Conservation (phyloP, 805 yeast species). For the Ogataea thermomethanolica region DNA sequence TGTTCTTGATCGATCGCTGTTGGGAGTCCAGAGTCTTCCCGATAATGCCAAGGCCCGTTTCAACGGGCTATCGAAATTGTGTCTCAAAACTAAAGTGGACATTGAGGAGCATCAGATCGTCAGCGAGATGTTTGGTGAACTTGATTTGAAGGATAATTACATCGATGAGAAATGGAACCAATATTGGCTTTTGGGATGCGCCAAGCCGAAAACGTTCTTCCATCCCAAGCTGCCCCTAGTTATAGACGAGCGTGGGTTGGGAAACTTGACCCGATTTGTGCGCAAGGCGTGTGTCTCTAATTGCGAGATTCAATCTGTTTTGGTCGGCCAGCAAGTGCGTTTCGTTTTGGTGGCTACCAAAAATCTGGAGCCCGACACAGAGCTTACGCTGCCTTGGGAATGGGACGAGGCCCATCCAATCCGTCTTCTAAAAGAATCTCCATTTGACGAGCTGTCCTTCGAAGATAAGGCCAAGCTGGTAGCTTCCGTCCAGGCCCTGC, state of each 20-base stretch:
- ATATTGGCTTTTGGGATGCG: conserved; percentile 70
- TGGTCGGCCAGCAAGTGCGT: conserved; percentile 38
- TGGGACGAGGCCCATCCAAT: conserved; percentile 86
- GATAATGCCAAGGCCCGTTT: conserved; percentile 58
- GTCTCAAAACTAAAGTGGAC: conserved; percentile 45
- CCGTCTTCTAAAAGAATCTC: conserved; percentile 44
- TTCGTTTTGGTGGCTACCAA: conserved; percentile 56
- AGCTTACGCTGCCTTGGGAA: conserved; percentile 79
- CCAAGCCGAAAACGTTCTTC: conserved; percentile 54
- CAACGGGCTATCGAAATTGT: conserved; percentile 66
- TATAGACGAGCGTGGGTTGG: conserved; percentile 76
- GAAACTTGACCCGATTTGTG: conserved; percentile 70
- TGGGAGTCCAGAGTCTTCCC: conserved; percentile 50
- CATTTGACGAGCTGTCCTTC: conserved; percentile 52
- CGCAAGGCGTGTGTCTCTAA: conserved; percentile 77
- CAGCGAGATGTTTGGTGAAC: conserved; percentile 67
- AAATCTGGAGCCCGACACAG: conserved; percentile 61
- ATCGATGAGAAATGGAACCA: conserved; percentile 67
- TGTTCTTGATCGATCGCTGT: conserved; percentile 6
- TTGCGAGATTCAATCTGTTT: conserved; percentile 55
- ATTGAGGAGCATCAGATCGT: conserved; percentile 49
- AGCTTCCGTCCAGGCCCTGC: conserved; percentile 57
- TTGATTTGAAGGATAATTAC: conserved; percentile 64
- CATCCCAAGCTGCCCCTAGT: conserved; percentile 60
- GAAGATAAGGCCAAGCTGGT: conserved; percentile 53